Evolutionary conservation across 2,329 filamentous ascomycete genomes (phyloP), one percentile per base, ranked within the genome.

Genomic region (Capronia epimyces): DNA sequence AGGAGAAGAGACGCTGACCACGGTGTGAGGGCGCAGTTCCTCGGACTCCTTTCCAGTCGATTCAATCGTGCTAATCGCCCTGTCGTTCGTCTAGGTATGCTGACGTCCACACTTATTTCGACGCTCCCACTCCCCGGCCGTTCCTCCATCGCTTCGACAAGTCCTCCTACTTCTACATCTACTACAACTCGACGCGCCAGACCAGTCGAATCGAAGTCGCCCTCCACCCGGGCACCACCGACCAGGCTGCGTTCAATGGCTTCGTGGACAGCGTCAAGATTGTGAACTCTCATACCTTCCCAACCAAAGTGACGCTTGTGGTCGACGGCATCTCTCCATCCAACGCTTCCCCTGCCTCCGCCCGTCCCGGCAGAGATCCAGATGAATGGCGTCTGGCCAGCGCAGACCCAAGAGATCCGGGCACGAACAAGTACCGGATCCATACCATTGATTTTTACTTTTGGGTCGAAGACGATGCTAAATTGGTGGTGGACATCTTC

Each of bases 221-320:
- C 27, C 83, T 84, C 62, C 75, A 82, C 63, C 77, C 80, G 8
- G 80, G 81, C 21, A 81, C 78, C 8, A 69, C 75, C 15, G 75
- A 79, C n/a, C 81, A 84, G 62, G 81, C 84, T 71, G 80, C 80
- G 41, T 83, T 84, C 64, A 73, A 74, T 60, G 81, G 81, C 55
- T 71, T 71, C 45, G 63, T 84, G 54, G 74, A 77, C 55, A 68
- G 68, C 15, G 71, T 76, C 41, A 74, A 73, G 57, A 65, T 83
- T 15, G 70, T 72, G 27, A 79, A 81, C 62, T 78, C 77, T 3
- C 72, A 77, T 64, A 76, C 76, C 56, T 82, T 84, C 57, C 79
- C 80, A 3, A 80, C 75, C 29, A 68, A 80, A 2, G 75, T 79
- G 62, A 82, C 79, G 1, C 61, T 84, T 56, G 75, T 73, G 0